Conservation (phyloP, 495 filamentous ascomycete species). For the Clavariopsis aquatica region DNA sequence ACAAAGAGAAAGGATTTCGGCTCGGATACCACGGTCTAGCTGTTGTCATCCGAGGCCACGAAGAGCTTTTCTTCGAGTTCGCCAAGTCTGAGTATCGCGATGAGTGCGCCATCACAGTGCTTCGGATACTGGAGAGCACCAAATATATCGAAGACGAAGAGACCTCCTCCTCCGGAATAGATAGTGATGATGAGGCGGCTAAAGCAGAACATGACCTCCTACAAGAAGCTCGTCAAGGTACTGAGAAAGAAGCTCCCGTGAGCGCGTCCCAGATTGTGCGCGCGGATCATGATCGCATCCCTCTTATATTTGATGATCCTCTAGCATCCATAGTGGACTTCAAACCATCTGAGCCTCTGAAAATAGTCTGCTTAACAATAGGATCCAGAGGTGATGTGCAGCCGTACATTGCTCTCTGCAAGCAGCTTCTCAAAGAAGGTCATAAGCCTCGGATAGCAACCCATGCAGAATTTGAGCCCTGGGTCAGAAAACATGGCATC, state of each 20-base stretch:
- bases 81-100: conserved; percentile 72
- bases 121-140: conserved; percentile 71
- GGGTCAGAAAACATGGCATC: conserved; percentile 89
- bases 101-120: conserved; percentile 81
- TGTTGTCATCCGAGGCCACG: conserved; percentile 86
- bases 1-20: conserved; percentile 93
- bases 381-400: conserved; percentile 96
- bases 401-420: conserved; percentile 95
- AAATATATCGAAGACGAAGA: conserved; percentile 72
- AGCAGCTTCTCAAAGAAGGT: conserved; percentile 82
- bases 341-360: conserved; percentile 78
- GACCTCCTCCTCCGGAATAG: conserved; percentile 67
- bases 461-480: conserved; percentile 82
- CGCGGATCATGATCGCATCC: conserved; percentile 43
- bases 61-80: conserved; percentile 98
- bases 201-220: conserved; percentile 80
- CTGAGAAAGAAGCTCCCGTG: conserved; percentile 11
- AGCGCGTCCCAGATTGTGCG: conserved; percentile 31
- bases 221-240: conserved; percentile 66
- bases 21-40: conserved; percentile 91
- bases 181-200: conserved; percentile 71
- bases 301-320: conserved; percentile 83
- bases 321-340: conserved; percentile 92
- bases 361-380: conserved; percentile 93
- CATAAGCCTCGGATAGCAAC: conserved; percentile 88